These are phyloP conservation scores for Hura crepitans DNA, from an alignment of 441 rosid species.

Conservation along the genomic window DNA sequence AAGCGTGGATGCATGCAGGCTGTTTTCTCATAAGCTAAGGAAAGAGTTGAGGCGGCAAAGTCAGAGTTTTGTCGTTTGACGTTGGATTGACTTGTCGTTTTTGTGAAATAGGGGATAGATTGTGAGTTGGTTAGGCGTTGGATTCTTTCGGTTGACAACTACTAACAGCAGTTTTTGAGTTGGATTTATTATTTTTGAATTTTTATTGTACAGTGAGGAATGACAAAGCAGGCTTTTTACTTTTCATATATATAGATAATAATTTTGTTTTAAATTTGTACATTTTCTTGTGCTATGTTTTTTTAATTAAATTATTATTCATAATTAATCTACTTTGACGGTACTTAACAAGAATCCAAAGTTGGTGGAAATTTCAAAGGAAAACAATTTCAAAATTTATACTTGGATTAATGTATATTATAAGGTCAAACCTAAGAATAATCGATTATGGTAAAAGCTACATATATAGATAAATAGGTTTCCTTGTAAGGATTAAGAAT, in stretches of 20 bases:
- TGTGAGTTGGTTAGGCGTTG: slow-evolving; percentile 33
- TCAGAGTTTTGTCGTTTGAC: slow-evolving; percentile 55
- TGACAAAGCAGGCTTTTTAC: slow-evolving; percentile 21
- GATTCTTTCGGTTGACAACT: slow-evolving; percentile 29
- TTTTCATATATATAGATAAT: not conserved
- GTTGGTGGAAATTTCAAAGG: slow-evolving; percentile 12
- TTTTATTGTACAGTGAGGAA: slow-evolving; percentile 49
- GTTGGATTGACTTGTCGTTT: slow-evolving; percentile 40
- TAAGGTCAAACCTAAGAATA: slow-evolving; percentile 8
- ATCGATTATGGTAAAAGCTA: not conserved
- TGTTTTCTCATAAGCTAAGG: slow-evolving; percentile 75
- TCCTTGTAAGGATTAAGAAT: too few species aligned
- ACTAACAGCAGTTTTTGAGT: slow-evolving; percentile 42
- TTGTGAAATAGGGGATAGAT: slow-evolving; percentile 18
- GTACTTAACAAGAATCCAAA: slow-evolving; percentile 18
- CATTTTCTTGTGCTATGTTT: slow-evolving; percentile 3
- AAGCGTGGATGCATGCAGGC: slow-evolving; percentile 76
- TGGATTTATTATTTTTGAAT: slow-evolving; percentile 27
- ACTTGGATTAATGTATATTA: not conserved
- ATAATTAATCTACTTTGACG: not conserved
- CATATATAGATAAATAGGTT: not conserved
- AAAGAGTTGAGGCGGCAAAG: slow-evolving; percentile 67
- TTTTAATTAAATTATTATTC: not conserved
- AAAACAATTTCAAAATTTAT: not conserved
- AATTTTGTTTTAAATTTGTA: not conserved